Base-by-base conservation (phyloP, 1,284 basidiomycete genomes). In the Ganoderma boninense region DNA sequence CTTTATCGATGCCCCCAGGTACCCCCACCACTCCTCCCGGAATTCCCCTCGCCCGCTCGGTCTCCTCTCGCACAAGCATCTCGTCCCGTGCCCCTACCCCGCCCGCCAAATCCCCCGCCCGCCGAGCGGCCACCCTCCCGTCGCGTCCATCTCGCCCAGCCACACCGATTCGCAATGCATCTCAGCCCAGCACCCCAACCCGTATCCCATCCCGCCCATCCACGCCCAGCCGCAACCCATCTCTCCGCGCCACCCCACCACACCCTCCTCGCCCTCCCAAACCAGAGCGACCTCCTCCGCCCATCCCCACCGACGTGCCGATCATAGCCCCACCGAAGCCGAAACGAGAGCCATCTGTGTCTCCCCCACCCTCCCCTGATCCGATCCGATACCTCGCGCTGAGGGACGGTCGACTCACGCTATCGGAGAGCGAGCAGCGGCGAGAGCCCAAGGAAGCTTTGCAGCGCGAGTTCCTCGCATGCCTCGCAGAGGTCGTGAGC, bases 401-500 rank as follows among this genome's bases (percentile, higher is more conserved):
- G 35, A 43, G 38, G 40, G 69, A 71, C 32, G 70, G 67, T 6
- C 38, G 26, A 44, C 70, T 71, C 29, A 69, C 67, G 42, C 67
- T 71, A 20, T 56, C 67, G n/a, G 65, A 61, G 46, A 61, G 23
- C 32, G 62, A 71, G 57, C 70, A 65, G 6, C 29, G 46, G 14
- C 40, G 35, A 5, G 70, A 71, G 62, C 2, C 62, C 44, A 71
- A 71, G n/a, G 65, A 71, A 38, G 70, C 70, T 35, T 60, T 71
- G 11, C 70, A 69, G 62, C 70, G 70, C 38, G 70, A 71, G 67
- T 71, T 71, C 44, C 67, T 71, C 62, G 70, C 70, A 4, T 71
- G 70, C 42, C 65, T 71, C 18, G 67, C 62, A 14, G 70, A 71
- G 57, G 62, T 71, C 40, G 70, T 71, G n/a, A 38, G 32, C 43